phyloP scores from a whole-genome alignment of 1,139 yeast genomes.

The Debaryomyces nepalensis region DNA sequence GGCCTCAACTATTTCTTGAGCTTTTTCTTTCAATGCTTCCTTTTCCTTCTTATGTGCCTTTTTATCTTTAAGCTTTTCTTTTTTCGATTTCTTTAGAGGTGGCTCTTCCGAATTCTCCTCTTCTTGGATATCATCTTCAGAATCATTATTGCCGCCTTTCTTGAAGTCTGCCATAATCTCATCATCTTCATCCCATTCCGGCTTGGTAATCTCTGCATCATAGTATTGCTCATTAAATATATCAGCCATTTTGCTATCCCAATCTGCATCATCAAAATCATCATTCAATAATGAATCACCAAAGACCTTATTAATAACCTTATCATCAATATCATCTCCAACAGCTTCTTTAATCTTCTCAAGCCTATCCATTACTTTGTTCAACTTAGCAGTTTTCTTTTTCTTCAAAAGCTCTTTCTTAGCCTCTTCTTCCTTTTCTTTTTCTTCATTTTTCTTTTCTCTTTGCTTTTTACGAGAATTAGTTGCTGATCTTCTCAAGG shows the following conservation, averaged over 20 bases:
- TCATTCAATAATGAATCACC: constrained; percentile 79
- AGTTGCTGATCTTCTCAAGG: constrained; percentile 79
- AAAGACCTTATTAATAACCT: constrained; percentile 63
- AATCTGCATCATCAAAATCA: constrained; percentile 88
- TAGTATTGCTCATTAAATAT: constrained; percentile 85
- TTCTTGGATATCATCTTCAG: constrained; percentile 40
- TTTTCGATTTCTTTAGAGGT: constrained; percentile 45
- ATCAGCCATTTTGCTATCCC: constrained; percentile 88
- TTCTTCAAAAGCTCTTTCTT: constrained; percentile 68
- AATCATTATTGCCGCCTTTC: constrained; percentile 26
- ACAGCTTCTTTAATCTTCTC: constrained; percentile 79
- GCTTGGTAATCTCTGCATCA: constrained; percentile 53
- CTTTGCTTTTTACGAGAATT: constrained; percentile 82
- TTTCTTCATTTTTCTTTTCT: constrained; percentile 65
- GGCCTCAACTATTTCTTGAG: constrained; percentile 69
- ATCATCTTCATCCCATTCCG: constrained; percentile 43
- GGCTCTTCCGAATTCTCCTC: constrained; percentile 23
- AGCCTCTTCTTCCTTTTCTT: constrained; percentile 54
- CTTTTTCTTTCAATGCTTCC: constrained; percentile 63
- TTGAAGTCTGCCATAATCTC: constrained; percentile 32
- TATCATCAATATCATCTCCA: constrained; percentile 75
- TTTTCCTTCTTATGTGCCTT: constrained; percentile 66
- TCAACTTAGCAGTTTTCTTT: constrained; percentile 75
- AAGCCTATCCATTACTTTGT: constrained; percentile 77
- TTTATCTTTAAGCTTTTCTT: constrained; percentile 57